Conservation (phyloP, 805 yeast species). For the Ogataea nonfermentans region DNA sequence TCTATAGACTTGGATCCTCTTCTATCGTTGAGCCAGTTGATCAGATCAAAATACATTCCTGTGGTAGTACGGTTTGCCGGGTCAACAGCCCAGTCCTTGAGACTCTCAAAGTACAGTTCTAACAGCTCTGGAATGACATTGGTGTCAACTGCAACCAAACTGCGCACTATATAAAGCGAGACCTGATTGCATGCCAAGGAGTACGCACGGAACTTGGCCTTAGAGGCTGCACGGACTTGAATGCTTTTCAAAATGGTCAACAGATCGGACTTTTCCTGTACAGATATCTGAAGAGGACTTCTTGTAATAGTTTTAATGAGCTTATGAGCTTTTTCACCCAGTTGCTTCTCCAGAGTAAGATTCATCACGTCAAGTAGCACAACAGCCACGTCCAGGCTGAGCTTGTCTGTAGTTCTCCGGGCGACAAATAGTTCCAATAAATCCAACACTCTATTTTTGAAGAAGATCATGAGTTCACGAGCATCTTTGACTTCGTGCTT, state of each 20-base stretch:
- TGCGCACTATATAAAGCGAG: constrained; percentile 63
- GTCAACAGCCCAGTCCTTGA: constrained; percentile 60
- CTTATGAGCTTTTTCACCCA: constrained; percentile 76
- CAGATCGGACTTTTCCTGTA: constrained; percentile 13
- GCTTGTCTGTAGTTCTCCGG: constrained; percentile 39
- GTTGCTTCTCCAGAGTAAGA: constrained; percentile 62
- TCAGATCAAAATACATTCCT: constrained; percentile 67
- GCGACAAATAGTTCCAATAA: constrained; percentile 63
- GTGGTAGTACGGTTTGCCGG: constrained; percentile 48
- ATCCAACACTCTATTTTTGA: constrained; percentile 78
- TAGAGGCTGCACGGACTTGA: constrained; percentile 44
- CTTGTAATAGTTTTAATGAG: constrained; percentile 63
- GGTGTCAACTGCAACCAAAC: constrained; percentile 42
- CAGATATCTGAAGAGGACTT: constrained; percentile 29
- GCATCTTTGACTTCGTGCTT: constrained; percentile 78
- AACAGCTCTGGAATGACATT: constrained; percentile 43
- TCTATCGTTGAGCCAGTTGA: constrained; percentile 69
- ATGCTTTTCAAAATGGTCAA: constrained; percentile 36
- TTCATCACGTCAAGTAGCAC: constrained; percentile 63
- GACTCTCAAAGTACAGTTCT: constrained; percentile 52
- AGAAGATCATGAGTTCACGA: constrained; percentile 70
- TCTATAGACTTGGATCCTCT: constrained; percentile 32
- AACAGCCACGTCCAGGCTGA: constrained; percentile 44
- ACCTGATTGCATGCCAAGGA: constrained; percentile 61
- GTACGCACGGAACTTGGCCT: constrained; percentile 47